phyloP scores from a whole-genome alignment of 805 yeast species.

The Metschnikowia santaceciliae region DNA sequence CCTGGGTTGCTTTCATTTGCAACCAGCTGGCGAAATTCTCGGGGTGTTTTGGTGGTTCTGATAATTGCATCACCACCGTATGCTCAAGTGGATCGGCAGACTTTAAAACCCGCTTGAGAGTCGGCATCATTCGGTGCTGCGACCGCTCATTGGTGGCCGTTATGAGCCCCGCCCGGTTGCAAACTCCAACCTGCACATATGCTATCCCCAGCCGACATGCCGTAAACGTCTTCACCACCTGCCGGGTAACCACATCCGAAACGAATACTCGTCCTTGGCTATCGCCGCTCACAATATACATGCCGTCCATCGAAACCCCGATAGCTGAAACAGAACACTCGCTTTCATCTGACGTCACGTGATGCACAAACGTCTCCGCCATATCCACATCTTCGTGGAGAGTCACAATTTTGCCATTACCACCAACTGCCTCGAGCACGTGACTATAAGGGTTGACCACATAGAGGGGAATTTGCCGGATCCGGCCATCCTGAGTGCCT shows the following conservation, averaged over 20 bases:
- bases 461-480: constrained; percentile 55
- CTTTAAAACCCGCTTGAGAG: constrained; percentile 56
- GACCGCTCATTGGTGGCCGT: constrained; percentile 29
- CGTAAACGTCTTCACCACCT: constrained; percentile 55
- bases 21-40: constrained; percentile 49
- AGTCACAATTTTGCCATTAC: constrained; percentile 48
- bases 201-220: constrained; percentile 37
- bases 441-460: constrained; percentile 29
- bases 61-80: constrained; percentile 43
- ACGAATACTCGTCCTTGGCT: constrained; percentile 60
- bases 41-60: constrained; percentile 19
- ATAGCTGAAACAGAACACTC: constrained; percentile 45
- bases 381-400: constrained; percentile 49
- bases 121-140: constrained; percentile 51
- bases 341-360: constrained; percentile 15
- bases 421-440: constrained; percentile 59
- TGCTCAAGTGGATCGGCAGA: constrained; percentile 35
- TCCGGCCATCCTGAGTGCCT: constrained; percentile 62
- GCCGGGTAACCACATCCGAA: constrained; percentile 68
- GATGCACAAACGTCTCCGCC: constrained; percentile 51
- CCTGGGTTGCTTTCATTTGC: constrained; percentile 46
- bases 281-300: constrained; percentile 70
- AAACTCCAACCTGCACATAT: constrained; percentile 21
- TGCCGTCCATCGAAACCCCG: constrained; percentile 69
- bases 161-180: constrained; percentile 19